Base-by-base conservation (phyloP, 306 rosid species). In the Myrica gale region DNA sequence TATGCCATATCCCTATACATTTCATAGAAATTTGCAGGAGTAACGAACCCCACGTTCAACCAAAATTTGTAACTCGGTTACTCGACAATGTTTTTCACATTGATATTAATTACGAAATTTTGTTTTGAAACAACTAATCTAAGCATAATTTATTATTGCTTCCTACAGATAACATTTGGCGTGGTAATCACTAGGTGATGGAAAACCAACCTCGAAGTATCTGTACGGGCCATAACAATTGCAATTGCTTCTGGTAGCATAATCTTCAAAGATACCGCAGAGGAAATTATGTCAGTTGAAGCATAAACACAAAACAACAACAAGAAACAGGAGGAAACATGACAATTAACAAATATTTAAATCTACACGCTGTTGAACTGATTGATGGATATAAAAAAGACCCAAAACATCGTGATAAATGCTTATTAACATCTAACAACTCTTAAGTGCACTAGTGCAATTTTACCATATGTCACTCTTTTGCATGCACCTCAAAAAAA, bases 191-290 rank as follows among this genome's bases (percentile, higher is more conserved):
- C 70, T 43, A 17, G 15, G 69, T 46, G 68, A 68, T 42, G 15
- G 23, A 81, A 68, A 66, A 68, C 41, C 76, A 74, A 92, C 99
- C 98, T 88, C 74, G 87, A 47, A 69, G 88, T 77, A 84, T 96
- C 99, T 37, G 98, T 92, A 20, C 98, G 99, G 71, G 99, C 99
- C 99, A 96, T 96, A 76, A 96, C 99, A 66, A 96, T 96, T 65
- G 99, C 99, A 86, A 96, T 80, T 68, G 99, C 97, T 87, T 96
- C 99, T 0, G 97, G 98, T 77, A 96, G 86, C 99, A 96, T 96
- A 76, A 96, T 89, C 99, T 92, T 79, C 76, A 81, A 88, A 65
- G 43, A 85, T 68, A 77, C 79, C 79, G 78, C 85, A 66, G 78
- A 76, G 73, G 43, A 74, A 15, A 80, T 41, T 10, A 55, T 50